phyloP scores from a whole-genome alignment of 805 yeast species.

The Candida cerambycidarum region DNA sequence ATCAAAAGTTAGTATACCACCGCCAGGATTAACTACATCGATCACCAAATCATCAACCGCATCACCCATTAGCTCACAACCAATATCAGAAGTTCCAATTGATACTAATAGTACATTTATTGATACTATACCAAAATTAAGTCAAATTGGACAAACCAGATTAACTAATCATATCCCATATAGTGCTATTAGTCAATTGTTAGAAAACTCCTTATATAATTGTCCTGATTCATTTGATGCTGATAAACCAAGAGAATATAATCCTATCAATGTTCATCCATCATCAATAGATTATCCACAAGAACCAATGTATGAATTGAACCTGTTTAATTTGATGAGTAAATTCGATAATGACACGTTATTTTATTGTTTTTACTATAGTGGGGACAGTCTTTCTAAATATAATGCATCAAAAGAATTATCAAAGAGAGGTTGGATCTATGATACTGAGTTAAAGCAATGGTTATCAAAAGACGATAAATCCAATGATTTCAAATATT shows the following conservation, averaged over 20 bases:
- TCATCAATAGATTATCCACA: conserved; percentile 89
- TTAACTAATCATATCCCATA: conserved; percentile 53
- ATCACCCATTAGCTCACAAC: conserved; percentile 22
- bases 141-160: conserved; percentile 39
- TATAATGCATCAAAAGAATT: conserved; percentile 77
- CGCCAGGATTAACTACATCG: conserved; percentile 19
- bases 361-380: conserved; percentile 89
- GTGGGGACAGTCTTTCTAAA: conserved; percentile 47
- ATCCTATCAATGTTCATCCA: conserved; percentile 82
- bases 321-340: conserved; percentile 57
- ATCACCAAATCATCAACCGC: conserved; percentile 24
- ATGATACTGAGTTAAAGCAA: conserved; percentile 67
- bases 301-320: conserved; percentile 70
- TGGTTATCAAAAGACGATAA: conserved; percentile 78
- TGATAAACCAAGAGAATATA: conserved; percentile 75
- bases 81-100: conserved; percentile 12
- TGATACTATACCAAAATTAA: conserved; percentile 18
- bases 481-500: conserved; percentile 64
- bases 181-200: conserved; percentile 51
- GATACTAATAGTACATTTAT: conserved; percentile 12
- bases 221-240: conserved; percentile 95
- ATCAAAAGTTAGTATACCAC: conserved; percentile 11
- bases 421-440: conserved; percentile 75
- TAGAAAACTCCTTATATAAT: conserved; percentile 78
- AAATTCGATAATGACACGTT: conserved; percentile 85